Percentiles rank a stretch among this genome's conserved stretches.
These are phyloP conservation scores for Barbarea vulgaris DNA, from an alignment of 345 rosid genomes.

Conservation along the genomic window DNA sequence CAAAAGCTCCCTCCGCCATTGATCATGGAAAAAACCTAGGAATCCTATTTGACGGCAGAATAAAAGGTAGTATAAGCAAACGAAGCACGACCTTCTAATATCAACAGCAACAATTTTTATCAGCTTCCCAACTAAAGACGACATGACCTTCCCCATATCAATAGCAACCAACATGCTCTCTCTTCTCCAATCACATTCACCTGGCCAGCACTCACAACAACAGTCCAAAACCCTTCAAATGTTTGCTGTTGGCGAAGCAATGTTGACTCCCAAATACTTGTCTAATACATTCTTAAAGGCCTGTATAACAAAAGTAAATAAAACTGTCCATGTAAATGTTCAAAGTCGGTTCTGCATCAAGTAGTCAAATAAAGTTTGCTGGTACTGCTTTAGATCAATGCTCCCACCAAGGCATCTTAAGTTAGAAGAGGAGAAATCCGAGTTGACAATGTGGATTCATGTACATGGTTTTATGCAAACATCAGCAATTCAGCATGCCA, in stretches of 20 bases:
- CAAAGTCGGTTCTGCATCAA: constrained; percentile 15
- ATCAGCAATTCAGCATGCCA: background rate
- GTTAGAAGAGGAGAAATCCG: background rate
- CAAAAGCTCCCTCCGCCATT: background rate
- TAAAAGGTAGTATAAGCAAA: background rate
- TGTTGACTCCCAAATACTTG: constrained; percentile 60
- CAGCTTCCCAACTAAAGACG: background rate
- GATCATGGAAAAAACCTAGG: background rate
- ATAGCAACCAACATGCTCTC: constrained; percentile 6
- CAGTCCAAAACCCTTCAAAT: constrained; percentile 4
- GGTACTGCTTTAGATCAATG: background rate
- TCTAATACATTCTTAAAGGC: constrained; percentile 66
- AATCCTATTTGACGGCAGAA: background rate
- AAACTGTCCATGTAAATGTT: background rate
- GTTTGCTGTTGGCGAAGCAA: constrained; percentile 33
- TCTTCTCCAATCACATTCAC: constrained; percentile 7
- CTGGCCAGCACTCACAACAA: constrained; percentile 4
- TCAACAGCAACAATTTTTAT: constrained; percentile 4
- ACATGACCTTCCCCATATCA: background rate
- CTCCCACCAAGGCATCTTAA: background rate
- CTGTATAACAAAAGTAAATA: constrained; percentile 45
- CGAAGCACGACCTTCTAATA: background rate
- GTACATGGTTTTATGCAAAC: background rate
- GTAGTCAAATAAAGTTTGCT: constrained; percentile 5
- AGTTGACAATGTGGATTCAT: background rate